phyloP scores from a whole-genome alignment of 495 filamentous ascomycete species.

The Penicillium diatomitis region DNA sequence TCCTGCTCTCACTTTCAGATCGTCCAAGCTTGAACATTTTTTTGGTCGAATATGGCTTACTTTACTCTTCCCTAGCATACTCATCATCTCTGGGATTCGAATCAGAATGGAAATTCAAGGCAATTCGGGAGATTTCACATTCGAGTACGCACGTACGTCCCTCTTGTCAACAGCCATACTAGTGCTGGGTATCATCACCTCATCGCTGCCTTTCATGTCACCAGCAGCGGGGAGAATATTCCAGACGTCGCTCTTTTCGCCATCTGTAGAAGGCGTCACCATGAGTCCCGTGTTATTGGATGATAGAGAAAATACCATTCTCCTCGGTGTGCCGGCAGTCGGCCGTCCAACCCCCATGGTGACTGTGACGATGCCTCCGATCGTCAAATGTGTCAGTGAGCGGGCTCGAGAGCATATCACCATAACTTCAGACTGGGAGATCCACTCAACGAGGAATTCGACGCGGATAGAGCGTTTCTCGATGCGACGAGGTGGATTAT shows the following conservation, averaged over 20 bases:
- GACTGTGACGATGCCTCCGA: conserved; percentile 9
- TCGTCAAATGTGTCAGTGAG: conserved; percentile 11
- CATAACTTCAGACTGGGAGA: conserved; percentile 22
- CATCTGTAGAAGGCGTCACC: neutral
- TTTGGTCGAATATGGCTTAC: neutral
- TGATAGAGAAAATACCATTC: conserved; percentile 11
- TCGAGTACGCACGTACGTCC: conserved; percentile 9
- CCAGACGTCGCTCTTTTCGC: neutral
- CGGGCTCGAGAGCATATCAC: conserved; percentile 17
- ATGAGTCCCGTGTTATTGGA: neutral
- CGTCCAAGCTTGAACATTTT: neutral
- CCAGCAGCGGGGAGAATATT: conserved; percentile 3
- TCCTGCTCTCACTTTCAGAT: neutral
- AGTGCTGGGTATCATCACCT: conserved; percentile 11
- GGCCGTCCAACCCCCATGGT: conserved; percentile 17
- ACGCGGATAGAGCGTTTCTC: conserved; percentile 9
- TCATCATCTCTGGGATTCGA: conserved; percentile 9
- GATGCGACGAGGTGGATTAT: conserved; percentile 2
- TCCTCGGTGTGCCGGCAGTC: conserved; percentile 3
- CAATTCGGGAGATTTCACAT: conserved; percentile 7
- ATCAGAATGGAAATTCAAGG: conserved; percentile 6
- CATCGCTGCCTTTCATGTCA: conserved; percentile 11
- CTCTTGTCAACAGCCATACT: conserved; percentile 7
- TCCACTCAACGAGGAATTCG: conserved; percentile 21
- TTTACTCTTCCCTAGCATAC: conserved; percentile 1